Evolutionary conservation across 306 rosid genomes (phyloP), one percentile per base, ranked within the genome.

Genomic region (Lagenaria siceraria): DNA sequence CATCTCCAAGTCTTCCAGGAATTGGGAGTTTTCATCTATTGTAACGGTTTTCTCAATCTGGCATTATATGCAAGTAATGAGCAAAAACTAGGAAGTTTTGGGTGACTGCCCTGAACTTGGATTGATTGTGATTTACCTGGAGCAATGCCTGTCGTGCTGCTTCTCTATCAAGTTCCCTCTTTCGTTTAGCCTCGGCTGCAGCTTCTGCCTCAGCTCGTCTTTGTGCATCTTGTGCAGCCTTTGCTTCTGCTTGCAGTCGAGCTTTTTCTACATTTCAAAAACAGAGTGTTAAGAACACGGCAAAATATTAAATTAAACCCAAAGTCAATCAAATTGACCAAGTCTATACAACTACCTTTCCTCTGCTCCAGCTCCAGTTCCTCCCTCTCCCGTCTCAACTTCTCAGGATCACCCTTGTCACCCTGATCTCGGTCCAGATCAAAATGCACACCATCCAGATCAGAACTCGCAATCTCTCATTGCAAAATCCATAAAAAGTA

Each of bases 41-140:
- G 87, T 93, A 70, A 90, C 96, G 51, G 98, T 92, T 82, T 86
- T 92, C 74, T 92, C 96, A 81, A 92, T 84, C 98, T 92, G 94
- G 94, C 71, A 63, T n/a, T 8, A 19, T 43, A 18, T 17, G 4
- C 10, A 29, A 29, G 61, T 17, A 18, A 72, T 13, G 15, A 78
- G 64, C 0, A 65, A 64, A 78, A 21, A 35, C 75, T 64, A 9
- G 54, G 27, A 3, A 49, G 31, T 24, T 52, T 22, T 7, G 22
- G 10, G 24, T 2, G 53, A 65, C 35, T 38, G 61, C 83, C 6
- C 83, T 21, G 56, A 29, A n/a, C 42, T 17, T 51, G 18, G 43
- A 49, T 19, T 18, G 43, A 51, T 29, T 49, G 42, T 25, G 17
- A 29, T 65, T 81, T 90, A 90, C 98, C 94, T 87, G 88, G 53